Conservation (phyloP, 306 rosid genomes). For the Acmispon strigosus region DNA sequence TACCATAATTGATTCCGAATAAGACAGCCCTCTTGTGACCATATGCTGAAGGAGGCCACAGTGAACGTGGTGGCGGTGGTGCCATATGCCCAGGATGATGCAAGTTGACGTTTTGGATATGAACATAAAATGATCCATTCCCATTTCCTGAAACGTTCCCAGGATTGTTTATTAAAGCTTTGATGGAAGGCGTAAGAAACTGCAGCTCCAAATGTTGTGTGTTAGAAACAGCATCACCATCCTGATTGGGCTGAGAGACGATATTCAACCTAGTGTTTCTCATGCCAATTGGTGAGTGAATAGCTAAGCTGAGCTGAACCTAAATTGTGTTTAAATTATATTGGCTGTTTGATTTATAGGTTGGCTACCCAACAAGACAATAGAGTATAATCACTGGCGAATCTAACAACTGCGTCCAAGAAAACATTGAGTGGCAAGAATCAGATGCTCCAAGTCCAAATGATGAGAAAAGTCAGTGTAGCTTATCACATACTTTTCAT, state of each 20-base stretch:
- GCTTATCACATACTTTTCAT: too few relatives aligned
- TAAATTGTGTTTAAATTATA: not conserved
- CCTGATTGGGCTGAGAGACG: not conserved
- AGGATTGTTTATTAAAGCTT: not conserved
- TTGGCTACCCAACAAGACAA: too few relatives aligned
- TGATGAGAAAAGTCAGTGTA: not conserved
- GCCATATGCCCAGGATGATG: not conserved
- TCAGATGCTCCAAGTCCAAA: constrained; percentile 4
- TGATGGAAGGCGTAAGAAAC: not conserved
- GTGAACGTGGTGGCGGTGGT: not conserved
- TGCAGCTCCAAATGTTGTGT: not conserved
- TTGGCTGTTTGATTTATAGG: not conserved
- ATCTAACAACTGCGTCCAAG: not conserved
- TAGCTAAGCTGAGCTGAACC: not conserved
- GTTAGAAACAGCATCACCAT: not conserved
- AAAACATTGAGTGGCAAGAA: not conserved
- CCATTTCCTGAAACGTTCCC: constrained; percentile 3
- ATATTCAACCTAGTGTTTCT: not conserved
- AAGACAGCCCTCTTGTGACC: constrained; percentile 34
- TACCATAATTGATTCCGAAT: constrained; percentile 23
- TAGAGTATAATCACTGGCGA: too few relatives aligned
- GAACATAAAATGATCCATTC: not conserved
- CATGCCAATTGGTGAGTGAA: not conserved
- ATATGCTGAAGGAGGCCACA: constrained; percentile 12
- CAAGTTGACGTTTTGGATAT: not conserved